Evolutionary conservation across 371 early-diverging fungal genomes (phyloP).

Genomic region (Mortierella sp.): DNA sequence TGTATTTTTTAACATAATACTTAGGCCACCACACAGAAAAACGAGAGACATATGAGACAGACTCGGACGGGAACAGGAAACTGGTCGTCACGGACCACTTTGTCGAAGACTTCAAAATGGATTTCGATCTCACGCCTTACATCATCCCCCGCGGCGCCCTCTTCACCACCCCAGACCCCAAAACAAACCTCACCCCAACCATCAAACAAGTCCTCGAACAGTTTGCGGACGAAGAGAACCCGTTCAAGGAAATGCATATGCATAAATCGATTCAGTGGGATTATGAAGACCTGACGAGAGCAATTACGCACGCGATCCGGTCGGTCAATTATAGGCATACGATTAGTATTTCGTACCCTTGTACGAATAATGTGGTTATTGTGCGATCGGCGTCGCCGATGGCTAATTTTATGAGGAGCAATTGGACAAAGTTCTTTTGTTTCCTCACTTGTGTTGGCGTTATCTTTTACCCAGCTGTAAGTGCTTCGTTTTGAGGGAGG

Average conservation of each 20-base stretch:
- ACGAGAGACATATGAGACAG: constrained; percentile 16
- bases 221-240: constrained; percentile 44
- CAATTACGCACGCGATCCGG: constrained; percentile 45
- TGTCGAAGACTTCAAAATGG: constrained; percentile 42
- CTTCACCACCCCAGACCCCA: constrained; percentile 29
- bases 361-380: constrained; percentile 36
- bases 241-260: constrained; percentile 51
- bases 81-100: background rate
- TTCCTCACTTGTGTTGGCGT: constrained; percentile 23
- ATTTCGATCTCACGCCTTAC: constrained; percentile 37
- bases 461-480: constrained; percentile 39
- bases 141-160: constrained; percentile 28
- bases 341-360: constrained; percentile 30
- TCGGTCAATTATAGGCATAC: constrained; percentile 31
- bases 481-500: background rate
- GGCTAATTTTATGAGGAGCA: constrained; percentile 41
- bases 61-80: constrained; percentile 28
- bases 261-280: constrained; percentile 43
- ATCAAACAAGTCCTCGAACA: constrained; percentile 34
- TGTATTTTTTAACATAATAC: background rate
- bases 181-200: constrained; percentile 20
- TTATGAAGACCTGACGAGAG: constrained; percentile 37
- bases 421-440: constrained; percentile 47
- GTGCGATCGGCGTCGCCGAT: constrained; percentile 33
- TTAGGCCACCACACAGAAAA: constrained; percentile 34